Percentiles rank a stretch among this genome's conserved stretches.
phyloP scores from a whole-genome alignment of 345 rosid genomes.

The Lepidium didymum region DNA sequence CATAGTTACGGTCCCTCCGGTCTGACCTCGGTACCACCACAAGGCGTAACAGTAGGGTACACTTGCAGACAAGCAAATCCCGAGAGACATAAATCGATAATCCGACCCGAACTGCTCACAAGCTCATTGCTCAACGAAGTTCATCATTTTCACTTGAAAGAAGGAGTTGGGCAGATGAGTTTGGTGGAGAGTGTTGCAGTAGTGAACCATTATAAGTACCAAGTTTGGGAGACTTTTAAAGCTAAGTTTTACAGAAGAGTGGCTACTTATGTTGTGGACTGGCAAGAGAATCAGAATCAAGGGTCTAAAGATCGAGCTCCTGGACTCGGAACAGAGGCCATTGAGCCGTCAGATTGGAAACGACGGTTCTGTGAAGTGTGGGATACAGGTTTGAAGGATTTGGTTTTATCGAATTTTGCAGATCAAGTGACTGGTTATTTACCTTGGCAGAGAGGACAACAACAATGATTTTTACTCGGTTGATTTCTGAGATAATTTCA shows the following conservation, averaged over 20 bases:
- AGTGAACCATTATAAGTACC: constrained; percentile 94
- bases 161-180: constrained; percentile 54
- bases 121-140: constrained; percentile 74
- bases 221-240: constrained; percentile 88
- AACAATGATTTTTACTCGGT: constrained; percentile 15
- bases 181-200: constrained; percentile 56
- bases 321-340: constrained; percentile 82
- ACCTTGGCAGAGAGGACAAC: constrained; percentile 68
- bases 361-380: constrained; percentile 83
- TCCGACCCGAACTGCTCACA: constrained; percentile 55
- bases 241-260: constrained; percentile 90
- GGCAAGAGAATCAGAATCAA: constrained; percentile 82
- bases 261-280: constrained; percentile 88
- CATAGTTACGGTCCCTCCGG: constrained; percentile 97
- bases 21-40: constrained; percentile 50
- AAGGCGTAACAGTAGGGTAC: constrained; percentile 84
- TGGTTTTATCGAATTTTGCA: constrained; percentile 66
- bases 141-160: constrained; percentile 68
- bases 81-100: constrained; percentile 86
- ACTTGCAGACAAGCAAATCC: constrained; percentile 80
- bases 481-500: constrained; percentile 1
- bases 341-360: constrained; percentile 80
- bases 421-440: constrained; percentile 56
- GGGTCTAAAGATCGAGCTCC: constrained; percentile 98
- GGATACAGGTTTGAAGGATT: constrained; percentile 88